Evolutionary conservation across 805 yeast species (phyloP), one percentile per base, ranked within the genome.

Genomic region (Cyberlindnera americana): DNA sequence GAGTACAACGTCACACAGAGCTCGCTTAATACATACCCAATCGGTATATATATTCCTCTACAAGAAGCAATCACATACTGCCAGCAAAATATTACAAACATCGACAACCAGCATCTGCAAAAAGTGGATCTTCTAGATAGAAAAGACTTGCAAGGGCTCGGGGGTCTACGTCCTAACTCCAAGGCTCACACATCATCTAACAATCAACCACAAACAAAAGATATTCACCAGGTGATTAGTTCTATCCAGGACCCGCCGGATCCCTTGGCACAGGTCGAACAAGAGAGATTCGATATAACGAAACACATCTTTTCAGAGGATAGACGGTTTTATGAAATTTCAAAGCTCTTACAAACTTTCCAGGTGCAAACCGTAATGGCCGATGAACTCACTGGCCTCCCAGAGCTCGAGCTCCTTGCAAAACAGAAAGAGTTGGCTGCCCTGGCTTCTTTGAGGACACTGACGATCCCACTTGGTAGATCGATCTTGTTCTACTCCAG

Each of bases 391-490:
- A 42, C 48, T 25, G 49, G 53, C 10, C 61, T 69, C 38, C 58
- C 67, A 19, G 95, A 85, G 44, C 76, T 78, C 48, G 81, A 76
- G 36, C 60, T 74, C 35, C 64, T 81, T 2, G 50, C 71, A 13
- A 56, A 70, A 40, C 84, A 84, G 49, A 72, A 75, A 59, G 76
- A 65, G 15, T 62, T 84, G 32, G 83, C 89, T 0, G 66, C 74
- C 0, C 61, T 77, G 23, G 78, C 81, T 19, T 85, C 85, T 0
- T 55, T 80, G 21, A 66, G 97, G 48, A 86, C 95, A 0, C 66
- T 87, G 33, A 74, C 95, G 0, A 73, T 81, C 17, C 87, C 95
- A 0, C 61, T 83, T 19, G 96, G 96, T 0, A 71, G 91, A 48
- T 89, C 87, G 0, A 84, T 89, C 1, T 63, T 87, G 9, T 78